These are phyloP conservation scores for Trametes coccinea DNA, from an alignment of 768 basidiomycete genomes.

Conservation along the genomic window DNA sequence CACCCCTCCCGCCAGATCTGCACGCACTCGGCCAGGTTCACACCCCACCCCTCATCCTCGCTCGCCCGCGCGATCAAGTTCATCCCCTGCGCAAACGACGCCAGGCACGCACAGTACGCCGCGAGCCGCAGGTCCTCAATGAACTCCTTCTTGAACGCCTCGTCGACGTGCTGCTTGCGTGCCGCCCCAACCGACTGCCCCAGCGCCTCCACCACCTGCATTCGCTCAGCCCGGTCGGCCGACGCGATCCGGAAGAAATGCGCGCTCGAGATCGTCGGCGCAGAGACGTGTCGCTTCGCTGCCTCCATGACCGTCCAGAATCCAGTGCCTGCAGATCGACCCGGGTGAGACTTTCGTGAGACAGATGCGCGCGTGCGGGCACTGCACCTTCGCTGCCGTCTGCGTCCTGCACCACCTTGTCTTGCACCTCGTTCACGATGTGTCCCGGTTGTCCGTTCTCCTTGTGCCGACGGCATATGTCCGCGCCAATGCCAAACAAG, in stretches of 20 bases:
- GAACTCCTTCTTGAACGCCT: slow-evolving; percentile 5
- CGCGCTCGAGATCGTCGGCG: slow-evolving; percentile 25
- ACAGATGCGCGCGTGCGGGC: no score
- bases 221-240: slow-evolving; percentile 24
- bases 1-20: slow-evolving; percentile 28
- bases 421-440: slow-evolving; percentile 24
- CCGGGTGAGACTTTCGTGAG: no score
- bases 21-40: slow-evolving; percentile 22
- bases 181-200: slow-evolving; percentile 15
- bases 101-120: slow-evolving; percentile 23
- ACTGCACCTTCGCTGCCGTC: slow-evolving; percentile 23
- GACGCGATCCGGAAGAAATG: slow-evolving; percentile 30
- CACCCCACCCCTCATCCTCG: slow-evolving; percentile 24
- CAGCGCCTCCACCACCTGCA: slow-evolving; percentile 21
- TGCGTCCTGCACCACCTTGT: slow-evolving; percentile 29
- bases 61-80: slow-evolving; percentile 27
- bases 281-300: slow-evolving; percentile 21
- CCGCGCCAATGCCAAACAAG: slow-evolving; percentile 25
- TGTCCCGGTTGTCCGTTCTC: slow-evolving; percentile 17
- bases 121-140: slow-evolving; percentile 24
- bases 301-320: slow-evolving; percentile 27
- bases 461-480: slow-evolving; percentile 25
- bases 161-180: slow-evolving; percentile 20
- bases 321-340: slow-evolving; percentile 18
- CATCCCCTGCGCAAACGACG: slow-evolving; percentile 25